phyloP scores from a whole-genome alignment of 306 rosid species.

The Canavalia ensiformis region DNA sequence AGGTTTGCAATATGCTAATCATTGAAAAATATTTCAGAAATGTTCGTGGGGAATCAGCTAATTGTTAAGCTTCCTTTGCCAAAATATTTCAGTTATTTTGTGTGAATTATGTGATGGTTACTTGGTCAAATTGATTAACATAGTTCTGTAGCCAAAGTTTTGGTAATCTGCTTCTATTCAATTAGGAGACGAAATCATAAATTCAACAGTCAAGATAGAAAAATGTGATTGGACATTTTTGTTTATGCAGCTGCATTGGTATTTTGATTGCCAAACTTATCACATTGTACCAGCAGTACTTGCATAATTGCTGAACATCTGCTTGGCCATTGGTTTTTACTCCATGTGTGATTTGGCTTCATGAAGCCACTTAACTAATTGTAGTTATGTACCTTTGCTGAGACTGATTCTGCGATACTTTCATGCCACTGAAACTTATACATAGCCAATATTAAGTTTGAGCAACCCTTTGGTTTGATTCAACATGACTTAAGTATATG shows the following conservation, averaged over 20 bases:
- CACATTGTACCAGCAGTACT: background rate
- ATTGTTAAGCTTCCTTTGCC: constrained; percentile 34
- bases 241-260: constrained; percentile 1
- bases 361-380: constrained; percentile 34
- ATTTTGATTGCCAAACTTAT: constrained; percentile 27
- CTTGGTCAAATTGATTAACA: constrained; percentile 18
- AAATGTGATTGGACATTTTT: constrained; percentile 34
- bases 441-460: background rate
- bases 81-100: constrained; percentile 31
- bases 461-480: constrained; percentile 31
- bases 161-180: constrained; percentile 25
- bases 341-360: background rate
- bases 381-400: constrained; percentile 28
- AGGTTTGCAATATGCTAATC: constrained; percentile 37
- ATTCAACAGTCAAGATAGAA: constrained; percentile 15
- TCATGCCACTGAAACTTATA: background rate
- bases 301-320: constrained; percentile 35
- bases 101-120: constrained; percentile 30
- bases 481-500: constrained; percentile 19
- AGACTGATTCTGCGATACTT: constrained; percentile 9
- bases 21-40: constrained; percentile 27
- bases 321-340: constrained; percentile 18
- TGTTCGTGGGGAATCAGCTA: constrained; percentile 24
- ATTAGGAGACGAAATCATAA: background rate
- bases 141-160: constrained; percentile 34